Conservation (phyloP, 1,284 basidiomycete genomes). For the Ganoderma sinense region DNA sequence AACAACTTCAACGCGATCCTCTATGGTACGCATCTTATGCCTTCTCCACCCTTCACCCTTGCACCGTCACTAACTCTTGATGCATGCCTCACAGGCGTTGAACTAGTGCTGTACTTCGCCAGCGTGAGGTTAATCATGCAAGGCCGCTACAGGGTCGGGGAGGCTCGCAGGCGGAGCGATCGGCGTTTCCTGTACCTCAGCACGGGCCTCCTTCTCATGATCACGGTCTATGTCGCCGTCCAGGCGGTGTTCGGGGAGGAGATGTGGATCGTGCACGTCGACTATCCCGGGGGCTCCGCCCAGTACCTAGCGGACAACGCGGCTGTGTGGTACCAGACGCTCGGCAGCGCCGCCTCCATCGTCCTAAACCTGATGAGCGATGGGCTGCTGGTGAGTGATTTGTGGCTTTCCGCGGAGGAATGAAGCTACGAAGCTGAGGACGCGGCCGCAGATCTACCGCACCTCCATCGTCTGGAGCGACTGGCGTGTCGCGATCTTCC, state of each 20-base stretch:
- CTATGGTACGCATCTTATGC: conserved; percentile 5
- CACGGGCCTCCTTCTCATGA: conserved; percentile 27
- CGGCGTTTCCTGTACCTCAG: conserved; percentile 29
- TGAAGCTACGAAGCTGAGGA: background rate
- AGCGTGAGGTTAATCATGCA: conserved; percentile 22
- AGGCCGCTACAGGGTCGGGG: no score
- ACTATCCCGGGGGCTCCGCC: conserved; percentile 23
- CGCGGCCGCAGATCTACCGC: conserved; percentile 18
- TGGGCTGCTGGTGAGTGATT: conserved; percentile 21
- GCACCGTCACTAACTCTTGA: background rate
- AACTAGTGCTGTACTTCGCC: conserved; percentile 28
- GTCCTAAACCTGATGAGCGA: conserved; percentile 21
- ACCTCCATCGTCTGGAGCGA: conserved; percentile 25
- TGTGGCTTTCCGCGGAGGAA: no score
- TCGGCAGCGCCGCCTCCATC: conserved; percentile 17
- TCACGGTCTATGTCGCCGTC: conserved; percentile 28
- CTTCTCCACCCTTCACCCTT: background rate
- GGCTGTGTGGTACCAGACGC: conserved; percentile 27
- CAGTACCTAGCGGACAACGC: conserved; percentile 25
- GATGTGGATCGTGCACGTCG: conserved; percentile 31
- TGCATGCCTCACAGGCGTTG: conserved; percentile 19
- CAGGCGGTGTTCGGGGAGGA: conserved; percentile 31
- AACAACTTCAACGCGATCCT: conserved; percentile 8
- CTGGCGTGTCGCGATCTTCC: conserved; percentile 14
- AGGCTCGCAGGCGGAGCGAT: background rate